Evolutionary conservation across 305 asterid species (phyloP).

Genomic region (Fraxinus velutina): DNA sequence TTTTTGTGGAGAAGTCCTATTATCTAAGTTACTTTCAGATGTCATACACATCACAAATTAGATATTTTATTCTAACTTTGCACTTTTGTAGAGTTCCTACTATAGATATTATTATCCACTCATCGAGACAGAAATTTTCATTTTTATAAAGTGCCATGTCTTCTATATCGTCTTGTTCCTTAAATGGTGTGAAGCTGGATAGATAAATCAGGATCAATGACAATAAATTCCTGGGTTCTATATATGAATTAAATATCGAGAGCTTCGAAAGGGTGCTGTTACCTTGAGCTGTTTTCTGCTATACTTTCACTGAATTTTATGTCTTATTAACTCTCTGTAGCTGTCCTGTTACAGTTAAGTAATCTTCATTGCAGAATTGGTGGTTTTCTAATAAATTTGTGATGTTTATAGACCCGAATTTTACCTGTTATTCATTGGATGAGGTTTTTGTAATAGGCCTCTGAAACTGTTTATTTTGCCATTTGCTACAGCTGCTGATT

Average conservation of each 20-base stretch:
- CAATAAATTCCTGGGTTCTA: background rate
- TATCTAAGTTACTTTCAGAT: background rate
- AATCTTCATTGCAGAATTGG: background rate
- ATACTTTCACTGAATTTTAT: background rate
- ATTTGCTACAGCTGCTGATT: slow-evolving; percentile 57
- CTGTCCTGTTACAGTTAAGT: background rate
- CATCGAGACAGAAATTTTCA: background rate
- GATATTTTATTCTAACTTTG: background rate
- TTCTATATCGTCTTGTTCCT: background rate
- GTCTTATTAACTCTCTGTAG: background rate
- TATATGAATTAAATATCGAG: background rate
- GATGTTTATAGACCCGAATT: background rate
- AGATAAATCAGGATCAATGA: background rate
- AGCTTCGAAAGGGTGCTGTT: background rate
- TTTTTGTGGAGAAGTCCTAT: background rate
- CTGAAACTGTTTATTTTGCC: slow-evolving; percentile 35
- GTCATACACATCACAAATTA: background rate
- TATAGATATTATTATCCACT: background rate
- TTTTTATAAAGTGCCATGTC: background rate
- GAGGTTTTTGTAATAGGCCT: slow-evolving; percentile 24
- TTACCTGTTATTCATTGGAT: background rate
- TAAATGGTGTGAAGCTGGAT: background rate
- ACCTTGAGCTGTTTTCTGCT: background rate
- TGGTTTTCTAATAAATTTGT: background rate
- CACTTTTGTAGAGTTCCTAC: background rate